Evolutionary conservation across 73 alveolate species (phyloP), one percentile per base, ranked within the genome.

Genomic region (Paraurostyla sp.): DNA sequence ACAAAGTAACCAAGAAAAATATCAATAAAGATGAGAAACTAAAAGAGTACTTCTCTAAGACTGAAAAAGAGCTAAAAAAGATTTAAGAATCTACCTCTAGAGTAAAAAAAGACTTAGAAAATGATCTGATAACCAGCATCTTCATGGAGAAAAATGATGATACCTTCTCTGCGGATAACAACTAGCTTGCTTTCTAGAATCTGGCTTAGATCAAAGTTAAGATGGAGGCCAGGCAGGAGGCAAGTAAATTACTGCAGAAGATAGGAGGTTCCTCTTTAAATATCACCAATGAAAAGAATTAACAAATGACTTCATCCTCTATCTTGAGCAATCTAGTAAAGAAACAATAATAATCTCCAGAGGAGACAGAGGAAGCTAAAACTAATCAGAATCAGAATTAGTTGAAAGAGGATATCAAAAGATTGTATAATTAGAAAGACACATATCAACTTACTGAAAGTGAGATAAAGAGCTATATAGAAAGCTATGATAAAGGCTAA

Each of bases 21-120:
- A 50, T 83, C 2, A 32, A 49, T 0, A 83, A 68, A 38, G 92
- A 83, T 69, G 59, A 65, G 45, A 83, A 38, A 40, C 27, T 68
- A 18, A 22, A 41, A 68, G 57, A 65, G 27, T 83, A 20, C 71
- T 22, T 83, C 18, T 40, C 65, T 0, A 78, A 38, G 40, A 78
- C 89, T 36, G 46, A 78, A n/a, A 6, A 78, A 32, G 59, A 83
- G 23, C 62, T 83, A 68, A 7, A 20, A 33, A 35, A 60, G 18
- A 22, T 83, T 25, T 59, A 56, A 43, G 73, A 65, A 20, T 29
- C n/a, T 30, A 0, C 76, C 2, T 1, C 33, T 9, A 30, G 71
- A 65, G 83, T 56, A 23, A 58, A 82, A 40, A 78, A 78, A 78
- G 80, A 78, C 33, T 1, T 73, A 2, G 56, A 73, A 29, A 51